These are phyloP conservation scores for Neonectria punicea DNA, from an alignment of 2,329 filamentous ascomycete genomes.

Conservation along the genomic window DNA sequence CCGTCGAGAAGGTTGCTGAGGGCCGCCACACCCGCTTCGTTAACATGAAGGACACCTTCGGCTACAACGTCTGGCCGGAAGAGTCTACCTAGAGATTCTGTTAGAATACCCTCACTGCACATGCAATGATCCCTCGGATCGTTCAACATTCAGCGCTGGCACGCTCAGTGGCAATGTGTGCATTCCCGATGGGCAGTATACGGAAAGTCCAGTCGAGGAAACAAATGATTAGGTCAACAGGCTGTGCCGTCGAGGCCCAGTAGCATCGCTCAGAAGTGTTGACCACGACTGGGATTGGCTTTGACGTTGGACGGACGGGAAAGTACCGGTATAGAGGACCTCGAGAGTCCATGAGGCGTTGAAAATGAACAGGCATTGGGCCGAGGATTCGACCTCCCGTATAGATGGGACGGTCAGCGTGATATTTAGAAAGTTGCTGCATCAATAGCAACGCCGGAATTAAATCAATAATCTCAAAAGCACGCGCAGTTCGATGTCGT, in stretches of 20 bases:
- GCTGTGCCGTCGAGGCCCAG: not conserved
- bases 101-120: not conserved
- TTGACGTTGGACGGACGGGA: not conserved
- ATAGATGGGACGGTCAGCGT: not conserved
- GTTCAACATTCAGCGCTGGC: not conserved
- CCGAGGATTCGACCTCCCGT: not conserved
- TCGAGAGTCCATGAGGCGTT: not conserved
- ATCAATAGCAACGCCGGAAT: not conserved
- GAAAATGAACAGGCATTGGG: not conserved
- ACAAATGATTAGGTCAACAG: not conserved
- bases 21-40: slow-evolving; percentile 77
- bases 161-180: not conserved
- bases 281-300: not conserved
- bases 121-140: not conserved
- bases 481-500: not conserved
- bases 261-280: not conserved
- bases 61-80: slow-evolving; percentile 76
- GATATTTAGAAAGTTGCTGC: not conserved
- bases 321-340: not conserved
- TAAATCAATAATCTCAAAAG: not conserved
- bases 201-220: not conserved
- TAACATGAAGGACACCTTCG: slow-evolving; percentile 85
- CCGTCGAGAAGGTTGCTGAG: slow-evolving; percentile 52
- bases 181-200: not conserved
- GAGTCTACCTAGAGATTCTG: slow-evolving; percentile 48